These are phyloP conservation scores for Penicillium hesseltinei DNA, from an alignment of 2,329 filamentous ascomycete species.

Conservation along the genomic window DNA sequence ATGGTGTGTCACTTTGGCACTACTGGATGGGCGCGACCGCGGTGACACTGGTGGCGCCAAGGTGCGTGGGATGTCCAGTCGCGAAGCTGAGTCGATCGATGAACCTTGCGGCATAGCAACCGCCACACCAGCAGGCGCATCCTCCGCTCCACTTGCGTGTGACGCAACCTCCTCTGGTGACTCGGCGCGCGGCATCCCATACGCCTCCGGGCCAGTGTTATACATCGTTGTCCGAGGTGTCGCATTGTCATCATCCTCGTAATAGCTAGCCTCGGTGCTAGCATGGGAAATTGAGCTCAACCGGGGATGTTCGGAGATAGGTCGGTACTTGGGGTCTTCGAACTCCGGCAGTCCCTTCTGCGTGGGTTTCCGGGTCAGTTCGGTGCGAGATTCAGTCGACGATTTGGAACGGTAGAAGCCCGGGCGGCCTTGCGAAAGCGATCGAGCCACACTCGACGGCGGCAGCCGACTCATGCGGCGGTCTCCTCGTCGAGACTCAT, in stretches of 20 bases:
- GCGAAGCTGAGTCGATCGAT: slow-evolving; percentile 39
- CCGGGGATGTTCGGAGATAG: slow-evolving; percentile 71
- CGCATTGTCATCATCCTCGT: slow-evolving; percentile 40
- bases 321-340: slow-evolving; percentile 54
- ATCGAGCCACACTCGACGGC: slow-evolving; percentile 77
- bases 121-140: slow-evolving; percentile 20
- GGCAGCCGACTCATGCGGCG: slow-evolving; percentile 81
- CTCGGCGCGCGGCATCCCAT: slow-evolving; percentile 31
- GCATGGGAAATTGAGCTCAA: slow-evolving; percentile 60
- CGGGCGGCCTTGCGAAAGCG: slow-evolving; percentile 72
- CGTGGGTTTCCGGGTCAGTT: slow-evolving; percentile 41
- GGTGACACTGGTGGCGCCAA: slow-evolving; percentile 49
- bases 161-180: slow-evolving; percentile 33
- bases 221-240: slow-evolving; percentile 25
- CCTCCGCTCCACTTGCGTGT: slow-evolving; percentile 14
- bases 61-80: slow-evolving; percentile 41
- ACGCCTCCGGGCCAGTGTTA: slow-evolving; percentile 16
- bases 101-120: slow-evolving; percentile 29
- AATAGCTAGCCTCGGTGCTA: slow-evolving; percentile 26
- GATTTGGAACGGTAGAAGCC: slow-evolving; percentile 78
- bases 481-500: slow-evolving; percentile 71
- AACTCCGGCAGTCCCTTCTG: slow-evolving; percentile 38
- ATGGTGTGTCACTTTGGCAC: slow-evolving; percentile 61
- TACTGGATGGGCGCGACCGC: slow-evolving; percentile 41
- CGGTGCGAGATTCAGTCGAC: slow-evolving; percentile 50